Percentiles rank a stretch among this genome's conserved stretches.
These are phyloP conservation scores for Pythium coloratum DNA, from an alignment of 352 stramenopile species.

Conservation along the genomic window DNA sequence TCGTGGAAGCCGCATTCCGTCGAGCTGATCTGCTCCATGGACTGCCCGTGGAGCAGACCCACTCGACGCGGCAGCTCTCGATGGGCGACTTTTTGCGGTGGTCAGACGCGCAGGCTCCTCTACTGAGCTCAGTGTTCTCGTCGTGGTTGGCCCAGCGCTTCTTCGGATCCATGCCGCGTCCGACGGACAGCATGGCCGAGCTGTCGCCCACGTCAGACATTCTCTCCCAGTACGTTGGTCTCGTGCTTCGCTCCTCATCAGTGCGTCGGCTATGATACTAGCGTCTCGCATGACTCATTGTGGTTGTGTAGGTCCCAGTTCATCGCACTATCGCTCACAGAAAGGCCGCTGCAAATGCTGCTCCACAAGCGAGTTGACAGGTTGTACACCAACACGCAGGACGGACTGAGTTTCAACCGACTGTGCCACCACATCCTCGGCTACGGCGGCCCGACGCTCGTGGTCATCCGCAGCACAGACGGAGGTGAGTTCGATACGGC, in stretches of 20 bases:
- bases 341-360: slow-evolving; percentile 48
- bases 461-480: slow-evolving; percentile 65
- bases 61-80: slow-evolving; percentile 33
- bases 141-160: slow-evolving; percentile 65
- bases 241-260: background rate
- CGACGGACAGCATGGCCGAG: slow-evolving; percentile 46
- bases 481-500: slow-evolving; percentile 27
- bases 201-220: slow-evolving; percentile 72
- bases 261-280: background rate
- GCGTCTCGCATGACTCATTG: background rate
- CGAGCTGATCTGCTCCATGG: slow-evolving; percentile 36
- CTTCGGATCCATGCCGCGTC: slow-evolving; percentile 49
- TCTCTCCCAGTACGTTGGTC: slow-evolving; percentile 50
- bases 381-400: slow-evolving; percentile 78
- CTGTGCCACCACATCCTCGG: slow-evolving; percentile 80
- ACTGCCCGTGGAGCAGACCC: slow-evolving; percentile 25
- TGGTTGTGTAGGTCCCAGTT: slow-evolving; percentile 54
- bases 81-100: slow-evolving; percentile 68
- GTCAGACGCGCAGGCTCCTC: slow-evolving; percentile 55
- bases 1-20: slow-evolving; percentile 47
- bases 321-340: slow-evolving; percentile 54
- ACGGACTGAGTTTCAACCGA: slow-evolving; percentile 84
- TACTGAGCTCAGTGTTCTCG: slow-evolving; percentile 76
- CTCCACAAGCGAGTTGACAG: slow-evolving; percentile 40
- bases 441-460: slow-evolving; percentile 71